These are phyloP conservation scores for Coccomyxa subellipsoidea DNA, from an alignment of 163 green algal genomes.

Conservation along the genomic window DNA sequence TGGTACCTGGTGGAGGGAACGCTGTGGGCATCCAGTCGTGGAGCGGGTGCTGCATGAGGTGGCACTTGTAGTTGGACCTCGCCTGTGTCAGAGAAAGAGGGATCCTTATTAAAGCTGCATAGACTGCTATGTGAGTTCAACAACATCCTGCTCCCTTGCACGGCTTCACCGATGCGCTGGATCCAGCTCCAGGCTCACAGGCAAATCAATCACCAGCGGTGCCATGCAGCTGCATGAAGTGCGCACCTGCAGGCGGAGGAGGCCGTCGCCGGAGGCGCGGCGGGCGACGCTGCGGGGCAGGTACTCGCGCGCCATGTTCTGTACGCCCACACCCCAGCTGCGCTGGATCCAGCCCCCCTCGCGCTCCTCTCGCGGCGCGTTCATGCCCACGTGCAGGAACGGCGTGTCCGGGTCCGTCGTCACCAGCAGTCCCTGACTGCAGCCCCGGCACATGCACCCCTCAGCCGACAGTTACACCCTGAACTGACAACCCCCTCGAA, in stretches of 20 bases:
- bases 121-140: not conserved
- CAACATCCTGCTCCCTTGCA: not conserved
- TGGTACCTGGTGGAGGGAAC: not conserved
- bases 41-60: conserved; percentile 47
- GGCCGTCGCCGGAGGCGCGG: conserved; percentile 41
- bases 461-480: too few relatives aligned
- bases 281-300: conserved; percentile 24
- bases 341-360: conserved; percentile 26
- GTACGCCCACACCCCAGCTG: conserved; percentile 49
- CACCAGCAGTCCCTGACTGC: conserved; percentile 46
- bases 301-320: conserved; percentile 47
- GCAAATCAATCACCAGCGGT: too few relatives aligned
- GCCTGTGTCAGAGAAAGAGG: too few relatives aligned
- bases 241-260: conserved; percentile 53
- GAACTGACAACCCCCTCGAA: too few relatives aligned
- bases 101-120: too few relatives aligned
- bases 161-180: too few relatives aligned
- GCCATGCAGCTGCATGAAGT: too few relatives aligned
- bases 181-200: too few relatives aligned
- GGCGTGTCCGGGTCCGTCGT: conserved; percentile 55
- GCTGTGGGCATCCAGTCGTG: conserved; percentile 36
- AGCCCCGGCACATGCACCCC: not conserved
- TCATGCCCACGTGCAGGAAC: conserved; percentile 66
- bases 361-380: conserved; percentile 36
- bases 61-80: conserved; percentile 24